A percentile compares a stretch with the other conserved stretches of the same genome.
Evolutionary conservation across 805 yeast genomes (phyloP).

Genomic region (Nakazawaea molendinolei): DNA sequence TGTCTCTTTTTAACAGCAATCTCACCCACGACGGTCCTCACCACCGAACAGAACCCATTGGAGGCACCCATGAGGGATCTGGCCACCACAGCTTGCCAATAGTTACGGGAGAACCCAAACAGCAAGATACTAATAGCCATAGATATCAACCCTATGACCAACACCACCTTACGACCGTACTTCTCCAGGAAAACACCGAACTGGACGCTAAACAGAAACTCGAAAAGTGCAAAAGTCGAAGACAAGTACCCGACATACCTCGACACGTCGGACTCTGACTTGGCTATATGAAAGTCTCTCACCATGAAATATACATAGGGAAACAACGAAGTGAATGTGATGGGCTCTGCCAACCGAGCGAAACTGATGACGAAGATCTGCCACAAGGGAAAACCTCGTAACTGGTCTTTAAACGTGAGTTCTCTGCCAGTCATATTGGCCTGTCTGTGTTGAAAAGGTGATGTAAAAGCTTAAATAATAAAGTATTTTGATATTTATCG

Average conservation of each 20-base stretch:
- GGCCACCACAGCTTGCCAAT: slow-evolving; percentile 46
- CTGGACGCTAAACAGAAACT: slow-evolving; percentile 48
- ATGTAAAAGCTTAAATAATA: no score
- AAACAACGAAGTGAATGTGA: no score
- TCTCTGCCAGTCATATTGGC: no score
- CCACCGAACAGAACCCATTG: slow-evolving; percentile 59
- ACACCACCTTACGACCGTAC: slow-evolving; percentile 49
- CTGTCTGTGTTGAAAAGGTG: no score
- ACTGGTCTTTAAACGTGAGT: slow-evolving; percentile 5
- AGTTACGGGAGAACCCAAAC: slow-evolving; percentile 49
- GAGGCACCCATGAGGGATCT: slow-evolving; percentile 49
- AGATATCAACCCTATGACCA: slow-evolving; percentile 47
- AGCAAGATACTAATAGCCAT: slow-evolving; percentile 37
- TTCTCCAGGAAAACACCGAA: slow-evolving; percentile 54
- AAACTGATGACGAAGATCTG: no score
- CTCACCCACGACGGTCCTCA: slow-evolving; percentile 58
- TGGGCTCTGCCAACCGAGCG: no score
- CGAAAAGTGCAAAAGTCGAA: slow-evolving; percentile 54
- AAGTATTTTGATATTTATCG: no score
- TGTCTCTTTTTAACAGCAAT: slow-evolving; percentile 50
- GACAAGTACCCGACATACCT: slow-evolving; percentile 61
- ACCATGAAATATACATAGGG: no score
- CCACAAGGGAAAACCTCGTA: slow-evolving; percentile 7
- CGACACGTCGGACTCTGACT: no score
- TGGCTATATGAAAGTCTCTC: no score